phyloP scores from a whole-genome alignment of 371 early-diverging fungal species.

The Apophysomyces elegans region DNA sequence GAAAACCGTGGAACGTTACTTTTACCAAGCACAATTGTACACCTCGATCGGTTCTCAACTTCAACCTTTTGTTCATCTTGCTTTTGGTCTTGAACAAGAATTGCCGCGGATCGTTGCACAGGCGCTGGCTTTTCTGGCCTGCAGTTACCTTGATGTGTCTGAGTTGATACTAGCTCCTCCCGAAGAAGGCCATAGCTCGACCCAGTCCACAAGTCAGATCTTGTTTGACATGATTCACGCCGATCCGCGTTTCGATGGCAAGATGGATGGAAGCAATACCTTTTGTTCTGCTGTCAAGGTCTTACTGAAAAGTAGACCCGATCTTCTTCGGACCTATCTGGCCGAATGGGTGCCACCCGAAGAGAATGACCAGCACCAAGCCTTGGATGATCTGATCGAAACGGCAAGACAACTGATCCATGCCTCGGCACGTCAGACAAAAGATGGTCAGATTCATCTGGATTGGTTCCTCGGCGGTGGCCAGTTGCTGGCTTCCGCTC shows the following conservation, averaged over 20 bases:
- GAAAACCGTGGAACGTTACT: conserved; percentile 24
- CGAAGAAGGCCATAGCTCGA: background rate
- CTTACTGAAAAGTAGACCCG: conserved; percentile 35
- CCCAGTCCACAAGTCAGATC: conserved; percentile 14
- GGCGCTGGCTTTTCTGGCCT: conserved; percentile 43
- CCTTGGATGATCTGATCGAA: conserved; percentile 13
- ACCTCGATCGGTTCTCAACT: conserved; percentile 43
- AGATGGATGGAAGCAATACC: conserved; percentile 36
- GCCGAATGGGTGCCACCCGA: conserved; percentile 20
- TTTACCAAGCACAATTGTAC: conserved; percentile 13
- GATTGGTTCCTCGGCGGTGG: conserved; percentile 44
- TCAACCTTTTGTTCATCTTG: conserved; percentile 43
- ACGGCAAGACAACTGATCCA: conserved; percentile 23
- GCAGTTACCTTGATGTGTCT: conserved; percentile 27
- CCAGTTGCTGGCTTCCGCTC: conserved; percentile 36
- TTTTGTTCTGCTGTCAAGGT: conserved; percentile 34
- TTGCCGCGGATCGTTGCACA: conserved; percentile 34
- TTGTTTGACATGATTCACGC: conserved; percentile 36
- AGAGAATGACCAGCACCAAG: conserved; percentile 14
- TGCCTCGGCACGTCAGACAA: conserved; percentile 5
- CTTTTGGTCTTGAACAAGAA: conserved; percentile 46
- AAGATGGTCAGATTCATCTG: conserved; percentile 20
- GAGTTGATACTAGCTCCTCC: background rate
- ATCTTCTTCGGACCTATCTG: conserved; percentile 37
- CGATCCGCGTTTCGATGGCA: conserved; percentile 44